Evolutionary conservation across 257 asterid species (phyloP), one percentile per base, ranked within the genome.

Genomic region (Catharanthus roseus): DNA sequence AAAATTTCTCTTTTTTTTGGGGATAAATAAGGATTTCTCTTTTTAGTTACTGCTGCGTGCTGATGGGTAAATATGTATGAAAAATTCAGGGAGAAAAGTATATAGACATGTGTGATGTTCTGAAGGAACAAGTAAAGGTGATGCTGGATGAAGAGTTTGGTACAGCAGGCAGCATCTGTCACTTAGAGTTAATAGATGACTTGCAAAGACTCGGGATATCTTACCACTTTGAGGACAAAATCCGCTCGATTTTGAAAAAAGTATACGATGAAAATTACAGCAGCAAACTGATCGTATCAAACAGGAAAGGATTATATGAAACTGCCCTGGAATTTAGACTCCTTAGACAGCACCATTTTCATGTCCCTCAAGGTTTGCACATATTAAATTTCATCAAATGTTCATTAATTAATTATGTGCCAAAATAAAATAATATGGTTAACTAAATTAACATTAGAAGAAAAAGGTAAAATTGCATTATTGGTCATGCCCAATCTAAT

Each of bases 191-290:
- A 11, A 71, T 74, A 45, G 69, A 68, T 57, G 29, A 36, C 12
- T 67, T 74, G 78, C 69, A 58, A 47, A 74, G 78, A 19, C 69
- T 74, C 5, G 78, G 74, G 16, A 10, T 74, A 4, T 31, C 41
- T 68, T 74, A 74, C 29, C 69, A 74, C 16, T 73, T 73, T 38
- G 72, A 73, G 57, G 45, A n/a, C 19, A 24, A 65, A 53, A 73
- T 73, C 50, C 18, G 65, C 10, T 64, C 23, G 12, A 21, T 73
- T 0, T 23, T 73, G 31, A 21, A 28, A 29, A 65, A 34, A 13
- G 42, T 41, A 16, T 55, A 65, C 58, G n/a, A n/a, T 11, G 23
- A 36, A 56, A n/a, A 23, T n/a, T n/a, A 11, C 10, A 34, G 64
- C 21, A 57, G 64, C 64, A 57, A 57, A n/a, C n/a, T n/a, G 1